These are phyloP conservation scores for Trifolium dubium DNA, from an alignment of 306 rosid genomes.

Conservation along the genomic window DNA sequence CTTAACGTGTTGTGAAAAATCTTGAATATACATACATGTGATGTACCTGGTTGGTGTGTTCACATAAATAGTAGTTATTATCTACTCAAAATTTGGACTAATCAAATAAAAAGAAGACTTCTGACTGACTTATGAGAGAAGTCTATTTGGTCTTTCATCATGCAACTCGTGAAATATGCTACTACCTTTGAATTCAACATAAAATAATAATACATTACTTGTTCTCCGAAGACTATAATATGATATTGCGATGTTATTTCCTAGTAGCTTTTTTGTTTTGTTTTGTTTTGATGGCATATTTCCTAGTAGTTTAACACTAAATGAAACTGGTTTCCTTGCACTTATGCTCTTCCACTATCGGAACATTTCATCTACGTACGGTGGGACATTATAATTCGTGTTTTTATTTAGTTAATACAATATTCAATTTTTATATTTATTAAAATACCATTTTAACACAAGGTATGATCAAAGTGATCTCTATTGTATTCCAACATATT, in stretches of 20 bases:
- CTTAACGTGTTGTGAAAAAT: too few species aligned
- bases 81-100: constrained; percentile 2
- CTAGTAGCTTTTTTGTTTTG: background rate
- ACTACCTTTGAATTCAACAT: background rate
- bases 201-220: background rate
- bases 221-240: background rate
- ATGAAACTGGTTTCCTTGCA: background rate
- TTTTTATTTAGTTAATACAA: too few species aligned
- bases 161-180: background rate
- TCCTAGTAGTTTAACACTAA: background rate
- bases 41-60: too few species aligned
- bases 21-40: too few species aligned
- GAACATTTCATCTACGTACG: background rate
- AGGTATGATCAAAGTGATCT: too few species aligned
- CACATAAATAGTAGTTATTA: background rate
- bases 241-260: background rate
- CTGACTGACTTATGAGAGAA: background rate
- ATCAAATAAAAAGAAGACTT: background rate
- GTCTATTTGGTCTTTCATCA: background rate
- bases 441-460: too few species aligned
- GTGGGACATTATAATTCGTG: background rate
- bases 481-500: too few species aligned
- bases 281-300: background rate
- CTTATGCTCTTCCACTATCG: background rate
- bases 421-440: too few species aligned